These are phyloP conservation scores for Penicillium janthinellum DNA, from an alignment of 2,329 filamentous ascomycete genomes.

Conservation along the genomic window DNA sequence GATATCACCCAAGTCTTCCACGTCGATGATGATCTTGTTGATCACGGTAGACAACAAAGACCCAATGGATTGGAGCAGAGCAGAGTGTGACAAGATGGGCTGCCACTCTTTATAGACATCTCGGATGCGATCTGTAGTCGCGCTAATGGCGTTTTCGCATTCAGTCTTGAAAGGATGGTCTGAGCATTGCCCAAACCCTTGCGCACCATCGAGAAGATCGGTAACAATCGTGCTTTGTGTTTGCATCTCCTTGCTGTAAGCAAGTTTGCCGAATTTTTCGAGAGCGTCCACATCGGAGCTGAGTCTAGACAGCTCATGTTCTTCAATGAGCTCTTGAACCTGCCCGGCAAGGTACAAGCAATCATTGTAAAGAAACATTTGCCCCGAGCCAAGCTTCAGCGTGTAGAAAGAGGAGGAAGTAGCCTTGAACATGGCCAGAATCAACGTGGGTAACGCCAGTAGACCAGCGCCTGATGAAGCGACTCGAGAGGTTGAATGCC, in stretches of 20 bases:
- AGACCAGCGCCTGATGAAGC: constrained; percentile 47
- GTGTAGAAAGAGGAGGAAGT: constrained; percentile 51
- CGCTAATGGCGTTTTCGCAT: constrained; percentile 62
- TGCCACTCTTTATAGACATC: constrained; percentile 61
- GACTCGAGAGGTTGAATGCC: constrained; percentile 40
- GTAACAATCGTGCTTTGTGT: constrained; percentile 63
- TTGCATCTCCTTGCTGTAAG: constrained; percentile 67
- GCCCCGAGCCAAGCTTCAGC: constrained; percentile 51
- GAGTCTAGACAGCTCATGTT: constrained; percentile 53
- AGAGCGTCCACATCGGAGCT: constrained; percentile 57
- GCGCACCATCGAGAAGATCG: constrained; percentile 64
- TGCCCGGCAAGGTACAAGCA: constrained; percentile 59
- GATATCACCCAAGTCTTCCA: constrained; percentile 66
- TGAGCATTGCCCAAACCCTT: constrained; percentile 63
- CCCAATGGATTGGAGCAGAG: constrained; percentile 63
- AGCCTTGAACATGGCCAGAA: constrained; percentile 55
- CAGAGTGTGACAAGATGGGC: constrained; percentile 60
- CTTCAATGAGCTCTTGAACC: constrained; percentile 52
- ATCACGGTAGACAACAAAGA: constrained; percentile 60
- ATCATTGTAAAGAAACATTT: constrained; percentile 69
- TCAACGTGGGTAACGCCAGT: constrained; percentile 49
- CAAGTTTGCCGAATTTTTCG: constrained; percentile 61
- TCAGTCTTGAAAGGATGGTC: constrained; percentile 60
- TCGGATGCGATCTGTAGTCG: constrained; percentile 59
- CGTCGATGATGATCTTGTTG: constrained; percentile 61